These are phyloP conservation scores for Sugiyamaella xylanicola DNA, from an alignment of 1,139 yeast genomes.

Conservation along the genomic window DNA sequence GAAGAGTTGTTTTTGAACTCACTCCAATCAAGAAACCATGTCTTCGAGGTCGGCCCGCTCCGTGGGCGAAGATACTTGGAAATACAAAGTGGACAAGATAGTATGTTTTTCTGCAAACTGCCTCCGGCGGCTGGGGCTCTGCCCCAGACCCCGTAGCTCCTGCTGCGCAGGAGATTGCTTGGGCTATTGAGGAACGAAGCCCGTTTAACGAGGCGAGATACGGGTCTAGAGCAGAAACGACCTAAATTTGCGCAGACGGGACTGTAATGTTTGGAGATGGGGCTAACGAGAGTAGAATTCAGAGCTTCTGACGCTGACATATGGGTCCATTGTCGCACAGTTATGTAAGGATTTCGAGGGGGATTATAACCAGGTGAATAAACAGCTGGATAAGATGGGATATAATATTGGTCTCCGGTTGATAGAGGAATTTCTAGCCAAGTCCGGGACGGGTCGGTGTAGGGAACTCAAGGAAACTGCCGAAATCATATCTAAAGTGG, in stretches of 20 bases:
- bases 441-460: slow-evolving; percentile 83
- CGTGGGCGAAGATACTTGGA: slow-evolving; percentile 91
- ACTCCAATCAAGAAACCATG: slow-evolving; percentile 10
- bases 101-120: slow-evolving; percentile 56
- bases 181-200: no score
- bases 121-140: slow-evolving; percentile 2
- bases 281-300: slow-evolving; percentile 55
- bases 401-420: slow-evolving; percentile 89
- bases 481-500: slow-evolving; percentile 80
- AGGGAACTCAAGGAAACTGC: slow-evolving; percentile 80
- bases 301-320: slow-evolving; percentile 87
- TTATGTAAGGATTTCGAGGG: slow-evolving; percentile 78
- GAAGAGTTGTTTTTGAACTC: background rate
- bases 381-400: slow-evolving; percentile 89
- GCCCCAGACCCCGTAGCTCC: slow-evolving; percentile 1
- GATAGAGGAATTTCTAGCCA: slow-evolving; percentile 90
- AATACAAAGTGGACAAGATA: slow-evolving; percentile 81
- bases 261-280: no score
- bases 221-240: no score
- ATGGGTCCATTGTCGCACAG: slow-evolving; percentile 95
- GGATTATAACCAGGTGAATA: slow-evolving; percentile 77
- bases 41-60: slow-evolving; percentile 56
- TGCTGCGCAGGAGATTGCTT: background rate
- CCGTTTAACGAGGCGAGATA: no score
- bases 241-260: no score